Evolutionary conservation across 331 rosid genomes (phyloP).

Genomic region (Quercus phellos): DNA sequence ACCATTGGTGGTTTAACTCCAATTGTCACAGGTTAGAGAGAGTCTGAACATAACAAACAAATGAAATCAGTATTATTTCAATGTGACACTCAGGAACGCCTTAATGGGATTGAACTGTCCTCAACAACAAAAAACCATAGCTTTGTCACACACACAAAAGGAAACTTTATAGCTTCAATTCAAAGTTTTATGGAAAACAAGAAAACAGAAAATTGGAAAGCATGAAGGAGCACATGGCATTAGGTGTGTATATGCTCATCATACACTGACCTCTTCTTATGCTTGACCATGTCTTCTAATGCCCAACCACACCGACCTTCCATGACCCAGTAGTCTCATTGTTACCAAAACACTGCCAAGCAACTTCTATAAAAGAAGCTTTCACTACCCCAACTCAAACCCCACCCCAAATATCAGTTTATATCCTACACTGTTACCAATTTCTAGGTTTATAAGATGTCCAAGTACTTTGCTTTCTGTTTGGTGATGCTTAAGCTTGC

Average conservation of each 20-base stretch:
- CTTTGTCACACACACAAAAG: background rate
- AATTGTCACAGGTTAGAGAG: too few relatives aligned
- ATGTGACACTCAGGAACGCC: too few relatives aligned
- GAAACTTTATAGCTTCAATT: background rate
- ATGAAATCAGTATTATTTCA: too few relatives aligned
- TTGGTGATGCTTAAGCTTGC: constrained; percentile 34
- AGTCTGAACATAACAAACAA: too few relatives aligned
- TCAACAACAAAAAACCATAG: too few relatives aligned
- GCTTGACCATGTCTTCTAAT: constrained; percentile 28
- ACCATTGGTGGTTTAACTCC: too few relatives aligned
- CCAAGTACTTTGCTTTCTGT: constrained; percentile 17
- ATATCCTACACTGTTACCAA: background rate
- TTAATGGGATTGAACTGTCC: too few relatives aligned
- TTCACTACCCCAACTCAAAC: constrained; percentile 9
- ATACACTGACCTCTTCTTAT: constrained; percentile 9
- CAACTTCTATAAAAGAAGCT: constrained; percentile 14
- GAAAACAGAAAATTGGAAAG: background rate
- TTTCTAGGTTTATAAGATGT: constrained; percentile 18
- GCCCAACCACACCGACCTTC: background rate
- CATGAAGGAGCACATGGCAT: constrained; percentile 31
- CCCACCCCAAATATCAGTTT: background rate
- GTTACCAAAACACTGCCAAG: background rate
- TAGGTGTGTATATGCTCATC: constrained; percentile 20
- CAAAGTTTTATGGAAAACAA: too few relatives aligned
- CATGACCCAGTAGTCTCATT: constrained; percentile 8